Base-by-base conservation (phyloP, 257 asterid genomes). In the Eucommia ulmoides region DNA sequence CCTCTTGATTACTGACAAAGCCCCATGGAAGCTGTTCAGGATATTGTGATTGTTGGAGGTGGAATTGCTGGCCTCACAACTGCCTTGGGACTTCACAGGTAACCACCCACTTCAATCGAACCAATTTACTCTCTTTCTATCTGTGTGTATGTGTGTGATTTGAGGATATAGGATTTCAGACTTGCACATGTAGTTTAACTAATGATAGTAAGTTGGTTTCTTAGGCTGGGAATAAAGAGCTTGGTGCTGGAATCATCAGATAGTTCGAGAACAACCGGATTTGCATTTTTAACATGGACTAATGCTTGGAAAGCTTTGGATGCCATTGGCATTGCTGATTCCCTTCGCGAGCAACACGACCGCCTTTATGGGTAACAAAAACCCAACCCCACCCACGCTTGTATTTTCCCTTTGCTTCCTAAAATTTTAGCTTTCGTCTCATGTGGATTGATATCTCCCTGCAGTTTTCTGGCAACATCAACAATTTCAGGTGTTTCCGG, bases 291-390 rank as follows among this genome's bases (percentile, higher is more conserved):
- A 0, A 17, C 78, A 29, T 84, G 84, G 94, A 70, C 71, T 5
- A 88, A 88, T 52, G 97, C 87, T 0, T 84, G 92, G 88, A 76
- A 67, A 54, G 92, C 95, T 1, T 74, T 84, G 20, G 97, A 88
- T 46, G 95, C 86, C 0, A 41, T 84, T 8, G 93, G 78, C 3
- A 33, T 84, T 26, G 97, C 80, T 11, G 75, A 83, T 21, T 19
- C 49, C 10, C 83, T 83, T 10, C 55, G 94, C 51, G 59, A 41
- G 12, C 68, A 50, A 33, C 74, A 71, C 33, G 16, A 65, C 9
- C 78, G 24, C 15, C 55, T 80, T 54, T 63, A 47, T 21, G 83
- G 77, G 94, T 80, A 33, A 0, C 3, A 14, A 35, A 3, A 45
- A 59, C 33, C 41, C 9, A 29, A 29, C 7, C 38, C 38, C 38